Percentiles rank a stretch among this genome's conserved stretches.
Conservation (phyloP, 768 basidiomycete genomes). For the Kockovaella imperatae region DNA sequence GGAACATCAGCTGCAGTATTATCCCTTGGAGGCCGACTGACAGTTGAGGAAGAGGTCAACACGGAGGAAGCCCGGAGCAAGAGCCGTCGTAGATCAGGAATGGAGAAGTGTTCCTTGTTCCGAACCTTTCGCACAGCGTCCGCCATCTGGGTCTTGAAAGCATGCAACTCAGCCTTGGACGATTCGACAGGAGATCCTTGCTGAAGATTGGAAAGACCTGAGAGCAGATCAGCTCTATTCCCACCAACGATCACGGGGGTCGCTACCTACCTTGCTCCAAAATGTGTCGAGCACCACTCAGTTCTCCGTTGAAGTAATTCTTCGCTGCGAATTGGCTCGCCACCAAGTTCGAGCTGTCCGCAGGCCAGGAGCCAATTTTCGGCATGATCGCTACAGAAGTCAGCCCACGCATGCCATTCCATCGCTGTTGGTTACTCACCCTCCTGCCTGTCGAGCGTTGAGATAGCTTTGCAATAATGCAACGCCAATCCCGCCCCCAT, state of each 20-base stretch:
- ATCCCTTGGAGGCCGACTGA: constrained; percentile 48
- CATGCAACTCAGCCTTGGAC: constrained; percentile 57
- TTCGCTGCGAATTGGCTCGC: constrained; percentile 82
- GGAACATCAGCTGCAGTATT: constrained; percentile 5
- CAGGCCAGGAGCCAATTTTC: constrained; percentile 52
- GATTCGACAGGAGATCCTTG: constrained; percentile 57
- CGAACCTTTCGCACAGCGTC: constrained; percentile 61
- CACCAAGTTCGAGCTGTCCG: constrained; percentile 73
- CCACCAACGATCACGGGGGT: background rate
- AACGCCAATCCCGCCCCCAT: constrained; percentile 85
- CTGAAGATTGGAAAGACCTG: constrained; percentile 57
- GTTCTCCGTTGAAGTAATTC: constrained; percentile 81
- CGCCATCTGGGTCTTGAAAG: constrained; percentile 61
- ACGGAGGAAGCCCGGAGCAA: constrained; percentile 80
- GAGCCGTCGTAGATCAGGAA: constrained; percentile 74
- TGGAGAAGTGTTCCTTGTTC: constrained; percentile 64
- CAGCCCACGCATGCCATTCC: too few relatives aligned
- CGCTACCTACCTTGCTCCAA: constrained; percentile 21
- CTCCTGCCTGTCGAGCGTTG: constrained; percentile 60
- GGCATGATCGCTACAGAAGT: constrained; percentile 43
- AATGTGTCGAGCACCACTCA: constrained; percentile 56
- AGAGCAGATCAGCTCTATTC: background rate
- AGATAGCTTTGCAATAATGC: constrained; percentile 72
- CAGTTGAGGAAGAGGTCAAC: constrained; percentile 56
- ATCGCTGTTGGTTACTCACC: too few relatives aligned